Evolutionary conservation across 306 rosid species (phyloP), one percentile per base, ranked within the genome.

Genomic region (Rubus idaeus): DNA sequence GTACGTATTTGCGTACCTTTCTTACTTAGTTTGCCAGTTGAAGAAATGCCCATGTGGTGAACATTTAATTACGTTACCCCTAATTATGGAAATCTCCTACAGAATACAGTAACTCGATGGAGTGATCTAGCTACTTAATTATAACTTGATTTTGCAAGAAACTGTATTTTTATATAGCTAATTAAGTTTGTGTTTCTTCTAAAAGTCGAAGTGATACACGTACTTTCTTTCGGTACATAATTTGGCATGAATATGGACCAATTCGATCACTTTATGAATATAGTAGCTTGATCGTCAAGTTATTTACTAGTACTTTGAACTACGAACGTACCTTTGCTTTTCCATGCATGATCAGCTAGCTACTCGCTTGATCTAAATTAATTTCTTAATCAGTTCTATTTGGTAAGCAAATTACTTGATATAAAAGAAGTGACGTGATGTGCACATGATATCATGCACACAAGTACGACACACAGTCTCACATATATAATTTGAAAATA

Each of bases 161-260:
- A 10, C 13, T 6, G 20, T 16, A 12, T 60, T 30, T 10, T 0
- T 20, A 56, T 8, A n/a, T 18, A n/a, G 17, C 6, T 60, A 55
- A 6, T 18, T 11, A 26, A 30, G 26, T 53, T 13, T 61, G 18
- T 30, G 42, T 61, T 61, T 23, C 42, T 61, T 61, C 8, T 10
- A 60, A 30, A 60, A 60, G n/a, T n/a, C n/a, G n/a, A n/a, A n/a
- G 16, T 60, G 12, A 26, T 26, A 2, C 41, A 30, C 17, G 64
- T 21, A 10, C 2, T 21, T 21, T 58, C 16, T 61, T 62, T 62
- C 20, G 68, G 68, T 62, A 26, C 68, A 62, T 26, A 35, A 13
- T 62, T 62, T 30, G 68, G 44, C 68, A 35, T 62, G 68, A 18
- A 62, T 62, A 35, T 62, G 45, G 68, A 62, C 68, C 68, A 35